A percentile compares a stretch with the other conserved stretches of the same genome.
Conservation (phyloP, 2,329 filamentous ascomycete genomes). For the Ophiostoma piceae region DNA sequence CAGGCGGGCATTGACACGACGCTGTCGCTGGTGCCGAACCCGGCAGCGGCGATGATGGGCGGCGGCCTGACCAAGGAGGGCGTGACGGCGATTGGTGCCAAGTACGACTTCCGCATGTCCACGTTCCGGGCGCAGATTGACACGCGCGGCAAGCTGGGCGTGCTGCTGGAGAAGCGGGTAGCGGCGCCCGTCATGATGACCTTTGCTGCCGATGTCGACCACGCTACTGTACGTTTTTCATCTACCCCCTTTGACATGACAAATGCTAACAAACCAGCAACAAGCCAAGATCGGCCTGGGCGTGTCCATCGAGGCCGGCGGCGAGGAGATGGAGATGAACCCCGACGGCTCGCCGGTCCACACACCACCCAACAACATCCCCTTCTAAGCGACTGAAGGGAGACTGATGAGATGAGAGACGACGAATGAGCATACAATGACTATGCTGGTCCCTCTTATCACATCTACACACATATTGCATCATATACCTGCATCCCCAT, state of each 20-base stretch:
- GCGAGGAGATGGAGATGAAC: conserved; percentile 82
- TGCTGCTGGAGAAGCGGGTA: conserved; percentile 90
- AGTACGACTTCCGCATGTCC: conserved; percentile 96
- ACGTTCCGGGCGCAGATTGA: conserved; percentile 96
- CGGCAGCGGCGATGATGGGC: conserved; percentile 58
- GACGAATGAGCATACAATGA: conserved; percentile 1
- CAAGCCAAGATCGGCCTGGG: conserved; percentile 90
- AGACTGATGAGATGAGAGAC: background rate
- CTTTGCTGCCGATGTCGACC: conserved; percentile 94
- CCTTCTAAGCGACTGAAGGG: conserved; percentile 48
- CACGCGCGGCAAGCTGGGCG: conserved; percentile 88
- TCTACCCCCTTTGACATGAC: background rate
- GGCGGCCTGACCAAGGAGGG: conserved; percentile 80
- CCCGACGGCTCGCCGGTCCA: conserved; percentile 58
- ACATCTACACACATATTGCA: background rate
- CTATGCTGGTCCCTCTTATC: background rate
- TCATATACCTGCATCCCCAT: background rate
- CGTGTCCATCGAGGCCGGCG: conserved; percentile 81
- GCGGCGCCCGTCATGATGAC: conserved; percentile 88
- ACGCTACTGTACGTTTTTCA: conserved; percentile 58
- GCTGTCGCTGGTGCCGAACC: conserved; percentile 66
- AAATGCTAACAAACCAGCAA: conserved; percentile 58
- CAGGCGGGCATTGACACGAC: conserved; percentile 95
- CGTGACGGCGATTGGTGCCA: conserved; percentile 83
- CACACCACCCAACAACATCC: conserved; percentile 52